Evolutionary conservation across 305 asterid genomes (phyloP).

Genomic region (Withania somnifera): DNA sequence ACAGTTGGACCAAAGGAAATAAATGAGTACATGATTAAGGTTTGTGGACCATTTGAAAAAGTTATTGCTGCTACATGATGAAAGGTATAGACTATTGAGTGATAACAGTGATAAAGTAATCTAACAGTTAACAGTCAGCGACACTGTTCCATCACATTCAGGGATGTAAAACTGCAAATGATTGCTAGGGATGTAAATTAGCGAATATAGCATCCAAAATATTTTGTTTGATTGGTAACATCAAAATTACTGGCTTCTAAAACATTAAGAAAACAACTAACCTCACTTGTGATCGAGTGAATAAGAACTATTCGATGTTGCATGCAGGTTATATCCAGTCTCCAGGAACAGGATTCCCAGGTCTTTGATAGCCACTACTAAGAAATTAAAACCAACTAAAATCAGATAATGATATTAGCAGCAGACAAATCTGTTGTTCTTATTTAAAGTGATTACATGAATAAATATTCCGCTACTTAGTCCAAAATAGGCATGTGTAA

Average conservation of each 20-base stretch:
- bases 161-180: neutral
- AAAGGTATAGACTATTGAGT: neutral
- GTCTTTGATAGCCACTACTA: conserved; percentile 73
- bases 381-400: conserved; percentile 5
- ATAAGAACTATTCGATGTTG: conserved; percentile 52
- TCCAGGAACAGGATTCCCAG: conserved; percentile 91
- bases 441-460: neutral
- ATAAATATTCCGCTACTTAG: neutral
- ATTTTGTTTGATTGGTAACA: neutral
- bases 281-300: conserved; percentile 70
- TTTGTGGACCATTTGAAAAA: neutral
- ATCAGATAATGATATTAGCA: neutral
- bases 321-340: conserved; percentile 95
- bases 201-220: neutral
- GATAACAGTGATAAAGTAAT: neutral
- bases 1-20: neutral
- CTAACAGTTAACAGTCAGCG: neutral
- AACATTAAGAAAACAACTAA: conserved; percentile 9
- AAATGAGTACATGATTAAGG: neutral
- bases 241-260: neutral
- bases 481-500: neutral
- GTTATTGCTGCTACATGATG: neutral
- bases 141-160: neutral
- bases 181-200: neutral
- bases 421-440: neutral